Evolutionary conservation across 371 early-diverging fungal species (phyloP), one percentile per base, ranked within the genome.

Genomic region (Mucor saturninus): DNA sequence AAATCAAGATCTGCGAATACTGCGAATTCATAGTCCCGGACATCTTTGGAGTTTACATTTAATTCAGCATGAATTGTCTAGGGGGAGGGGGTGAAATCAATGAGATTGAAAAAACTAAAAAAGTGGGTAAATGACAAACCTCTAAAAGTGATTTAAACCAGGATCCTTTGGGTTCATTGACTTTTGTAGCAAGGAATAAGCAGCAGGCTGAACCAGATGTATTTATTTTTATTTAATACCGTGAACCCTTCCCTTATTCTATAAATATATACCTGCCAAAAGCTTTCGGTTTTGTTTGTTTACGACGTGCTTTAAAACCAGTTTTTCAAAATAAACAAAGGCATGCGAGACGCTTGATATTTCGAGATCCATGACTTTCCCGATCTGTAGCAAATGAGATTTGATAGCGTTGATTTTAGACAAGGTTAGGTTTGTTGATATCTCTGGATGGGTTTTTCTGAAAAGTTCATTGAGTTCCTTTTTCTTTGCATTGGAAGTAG

Each of bases 321-420:
- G 86, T 68, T 96, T 97, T 71, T 98, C 98, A 76, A 97, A 92
- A 70, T 93, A 97, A 3, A 90, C 96, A 80, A 88, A 94, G 3
- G 95, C 88, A 42, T 86, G 82, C 0, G 98, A 96, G 13, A 96
- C 86, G 40, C 90, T 94, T 3, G 95, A 94, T n/a, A 95, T 73
- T 71, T 98, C 98, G 49, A 96, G 74, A 69, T 95, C 90, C 60
- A 71, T 62, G 5, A 54, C 58, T 45, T 62, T 64, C 5, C 69
- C 72, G 26, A 76, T 70, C 31, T 72, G 79, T 13, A 92, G 59
- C 46, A 95, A 55, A 54, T 84, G 80, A 0, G 64, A 40, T 56
- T 95, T 95, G 59, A 93, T 69, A 29, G 80, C 80, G 5, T 93
- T 81, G 39, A 95, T 93, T 65, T 93, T 89, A 52, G 86, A 85